Evolutionary conservation across 805 yeast species (phyloP).

Genomic region (Lachancea nothofagi): DNA sequence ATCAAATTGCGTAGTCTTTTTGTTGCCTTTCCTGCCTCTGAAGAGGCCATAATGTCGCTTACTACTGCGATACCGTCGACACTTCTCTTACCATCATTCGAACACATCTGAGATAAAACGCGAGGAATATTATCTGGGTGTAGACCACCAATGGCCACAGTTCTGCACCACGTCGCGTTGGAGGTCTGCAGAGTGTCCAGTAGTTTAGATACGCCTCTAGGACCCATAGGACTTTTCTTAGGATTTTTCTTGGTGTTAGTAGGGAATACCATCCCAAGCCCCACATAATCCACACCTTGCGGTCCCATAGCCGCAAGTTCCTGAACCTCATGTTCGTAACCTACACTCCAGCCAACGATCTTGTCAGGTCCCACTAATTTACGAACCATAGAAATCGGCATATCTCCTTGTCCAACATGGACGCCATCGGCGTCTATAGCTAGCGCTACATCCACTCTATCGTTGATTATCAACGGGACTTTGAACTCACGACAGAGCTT

Average conservation of each 20-base stretch:
- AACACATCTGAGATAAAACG: constrained; percentile 46
- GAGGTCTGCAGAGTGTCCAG: constrained; percentile 41
- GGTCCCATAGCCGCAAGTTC: constrained; percentile 31
- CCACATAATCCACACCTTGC: constrained; percentile 64
- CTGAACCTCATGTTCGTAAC: constrained; percentile 47
- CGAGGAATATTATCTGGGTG: constrained; percentile 56
- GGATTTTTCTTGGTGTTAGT: constrained; percentile 65
- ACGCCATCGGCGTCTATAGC: constrained; percentile 89
- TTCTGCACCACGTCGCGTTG: constrained; percentile 37
- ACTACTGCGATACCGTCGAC: constrained; percentile 88
- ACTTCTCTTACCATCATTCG: constrained; percentile 38
- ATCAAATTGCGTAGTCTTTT: constrained; percentile 30
- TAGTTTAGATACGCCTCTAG: constrained; percentile 55
- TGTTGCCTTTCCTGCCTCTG: constrained; percentile 50
- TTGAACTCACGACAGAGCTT: constrained; percentile 50
- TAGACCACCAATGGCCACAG: constrained; percentile 81
- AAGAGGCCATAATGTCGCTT: constrained; percentile 70
- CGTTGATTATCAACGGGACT: constrained; percentile 80
- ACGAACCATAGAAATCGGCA: constrained; percentile 52
- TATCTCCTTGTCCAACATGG: constrained; percentile 90
- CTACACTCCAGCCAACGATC: constrained; percentile 75
- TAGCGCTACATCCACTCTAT: constrained; percentile 80
- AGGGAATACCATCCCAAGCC: constrained; percentile 73
- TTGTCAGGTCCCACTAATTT: constrained; percentile 63
- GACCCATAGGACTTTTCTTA: constrained; percentile 57